A percentile compares a stretch with the other conserved stretches of the same genome.
Conservation (phyloP, 768 basidiomycete species). For the Auriculariales sp. region DNA sequence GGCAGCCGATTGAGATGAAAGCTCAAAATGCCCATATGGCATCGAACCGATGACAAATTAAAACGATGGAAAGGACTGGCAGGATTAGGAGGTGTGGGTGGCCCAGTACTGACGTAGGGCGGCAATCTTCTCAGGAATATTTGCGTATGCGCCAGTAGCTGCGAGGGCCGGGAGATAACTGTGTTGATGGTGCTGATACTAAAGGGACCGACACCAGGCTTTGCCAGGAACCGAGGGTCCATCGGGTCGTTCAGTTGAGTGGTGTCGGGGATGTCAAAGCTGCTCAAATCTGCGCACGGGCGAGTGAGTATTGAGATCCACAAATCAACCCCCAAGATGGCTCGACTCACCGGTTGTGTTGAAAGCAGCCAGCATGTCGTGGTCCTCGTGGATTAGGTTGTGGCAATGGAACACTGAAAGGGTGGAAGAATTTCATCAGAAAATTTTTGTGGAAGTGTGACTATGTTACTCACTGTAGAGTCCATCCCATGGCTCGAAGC, state of each 20-base stretch:
- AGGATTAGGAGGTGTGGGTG: too few species aligned
- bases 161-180: not conserved
- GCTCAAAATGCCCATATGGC: too few species aligned
- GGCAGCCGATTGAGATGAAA: too few species aligned
- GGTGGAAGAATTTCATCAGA: not conserved
- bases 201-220: not conserved
- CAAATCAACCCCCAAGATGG: not conserved
- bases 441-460: not conserved
- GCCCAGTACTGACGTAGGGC: not conserved
- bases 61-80: too few species aligned
- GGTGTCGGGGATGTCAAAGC: not conserved
- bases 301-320: too few species aligned
- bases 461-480: slow-evolving; percentile 1
- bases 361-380: not conserved
- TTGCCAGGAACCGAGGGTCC: not conserved
- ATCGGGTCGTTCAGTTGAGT: not conserved
- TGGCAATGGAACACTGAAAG: not conserved
- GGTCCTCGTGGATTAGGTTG: not conserved
- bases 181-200: not conserved
- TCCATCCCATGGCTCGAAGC: not conserved
- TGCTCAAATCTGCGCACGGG: not conserved
- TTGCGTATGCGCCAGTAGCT: not conserved
- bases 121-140: not conserved
- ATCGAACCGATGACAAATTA: too few species aligned
- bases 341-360: not conserved